These are phyloP conservation scores for Saccharomyces pastorianus DNA, from an alignment of 1,139 yeast species.

Conservation along the genomic window DNA sequence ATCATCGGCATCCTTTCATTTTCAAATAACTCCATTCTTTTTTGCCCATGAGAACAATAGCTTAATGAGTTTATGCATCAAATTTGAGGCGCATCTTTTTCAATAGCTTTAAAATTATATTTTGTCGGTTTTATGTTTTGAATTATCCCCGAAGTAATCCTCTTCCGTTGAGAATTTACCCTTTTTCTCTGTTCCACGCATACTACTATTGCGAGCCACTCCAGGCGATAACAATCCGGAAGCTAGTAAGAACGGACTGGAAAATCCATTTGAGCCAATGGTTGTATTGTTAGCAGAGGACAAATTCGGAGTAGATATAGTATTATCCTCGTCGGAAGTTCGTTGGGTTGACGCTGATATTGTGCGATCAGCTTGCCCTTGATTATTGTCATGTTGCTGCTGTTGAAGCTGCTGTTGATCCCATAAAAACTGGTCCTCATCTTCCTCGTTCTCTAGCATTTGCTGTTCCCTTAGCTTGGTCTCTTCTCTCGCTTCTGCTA, in stretches of 20 bases:
- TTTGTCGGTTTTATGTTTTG: background rate
- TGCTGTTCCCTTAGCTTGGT: slow-evolving; percentile 52
- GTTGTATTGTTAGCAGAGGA: slow-evolving; percentile 5
- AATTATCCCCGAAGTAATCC: background rate
- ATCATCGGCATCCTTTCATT: background rate
- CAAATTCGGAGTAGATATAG: slow-evolving; percentile 5
- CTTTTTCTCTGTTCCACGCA: slow-evolving; percentile 3
- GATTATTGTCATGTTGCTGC: background rate
- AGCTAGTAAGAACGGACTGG: slow-evolving; percentile 54
- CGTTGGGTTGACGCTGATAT: background rate
- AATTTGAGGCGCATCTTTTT: background rate
- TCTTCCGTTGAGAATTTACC: background rate
- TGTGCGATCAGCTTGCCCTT: background rate
- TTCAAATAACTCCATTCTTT: background rate
- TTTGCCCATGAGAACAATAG: background rate
- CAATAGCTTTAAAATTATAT: background rate
- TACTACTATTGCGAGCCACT: slow-evolving; percentile 9
- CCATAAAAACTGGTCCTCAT: slow-evolving; percentile 6
- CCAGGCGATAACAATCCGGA: slow-evolving; percentile 48
- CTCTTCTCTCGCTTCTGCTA: slow-evolving; percentile 74
- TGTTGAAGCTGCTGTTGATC: slow-evolving; percentile 5
- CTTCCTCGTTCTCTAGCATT: slow-evolving; percentile 5
- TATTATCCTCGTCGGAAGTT: slow-evolving; percentile 6
- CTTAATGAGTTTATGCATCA: background rate
- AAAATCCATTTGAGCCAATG: slow-evolving; percentile 38